Conservation (phyloP, 2,329 filamentous ascomycete genomes). For the Cytospora paraplurivora region DNA sequence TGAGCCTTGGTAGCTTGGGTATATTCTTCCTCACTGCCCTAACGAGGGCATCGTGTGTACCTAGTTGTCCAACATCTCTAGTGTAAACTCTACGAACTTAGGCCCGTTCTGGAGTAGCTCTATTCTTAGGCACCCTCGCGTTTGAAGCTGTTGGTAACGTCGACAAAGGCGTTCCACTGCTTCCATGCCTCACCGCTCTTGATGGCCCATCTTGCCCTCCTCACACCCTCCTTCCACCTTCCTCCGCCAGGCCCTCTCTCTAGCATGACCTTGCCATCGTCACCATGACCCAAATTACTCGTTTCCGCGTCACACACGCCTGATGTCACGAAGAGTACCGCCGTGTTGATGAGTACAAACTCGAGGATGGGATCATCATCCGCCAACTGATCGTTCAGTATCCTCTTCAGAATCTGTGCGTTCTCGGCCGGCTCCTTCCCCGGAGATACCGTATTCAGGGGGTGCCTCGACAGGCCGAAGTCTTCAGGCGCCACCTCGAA, state of each 20-base stretch:
- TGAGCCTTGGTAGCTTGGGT: not conserved
- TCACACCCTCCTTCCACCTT: constrained; percentile 92
- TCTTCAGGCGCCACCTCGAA: constrained; percentile 82
- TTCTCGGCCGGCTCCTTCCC: constrained; percentile 88
- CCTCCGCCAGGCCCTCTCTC: constrained; percentile 84
- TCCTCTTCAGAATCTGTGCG: constrained; percentile 76
- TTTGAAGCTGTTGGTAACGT: constrained; percentile 65
- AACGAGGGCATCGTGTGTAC: not conserved
- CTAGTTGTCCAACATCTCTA: not conserved
- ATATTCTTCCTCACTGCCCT: not conserved
- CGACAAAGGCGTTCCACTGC: constrained; percentile 81
- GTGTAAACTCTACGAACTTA: not conserved
- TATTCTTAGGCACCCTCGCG: not conserved
- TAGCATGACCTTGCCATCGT: constrained; percentile 77
- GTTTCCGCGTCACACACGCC: constrained; percentile 84
- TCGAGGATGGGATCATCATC: constrained; percentile 83
- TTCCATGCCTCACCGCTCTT: constrained; percentile 83
- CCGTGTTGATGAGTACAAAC: constrained; percentile 93
- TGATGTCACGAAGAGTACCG: constrained; percentile 80
- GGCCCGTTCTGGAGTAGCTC: not conserved
- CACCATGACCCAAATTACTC: constrained; percentile 76
- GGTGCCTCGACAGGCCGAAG: constrained; percentile 78
- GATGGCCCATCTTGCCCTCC: constrained; percentile 85
- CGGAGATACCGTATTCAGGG: constrained; percentile 75
- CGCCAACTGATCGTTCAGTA: constrained; percentile 72